Conservation (phyloP, 129 eudicot species). For the Flaveria ramosissima region DNA sequence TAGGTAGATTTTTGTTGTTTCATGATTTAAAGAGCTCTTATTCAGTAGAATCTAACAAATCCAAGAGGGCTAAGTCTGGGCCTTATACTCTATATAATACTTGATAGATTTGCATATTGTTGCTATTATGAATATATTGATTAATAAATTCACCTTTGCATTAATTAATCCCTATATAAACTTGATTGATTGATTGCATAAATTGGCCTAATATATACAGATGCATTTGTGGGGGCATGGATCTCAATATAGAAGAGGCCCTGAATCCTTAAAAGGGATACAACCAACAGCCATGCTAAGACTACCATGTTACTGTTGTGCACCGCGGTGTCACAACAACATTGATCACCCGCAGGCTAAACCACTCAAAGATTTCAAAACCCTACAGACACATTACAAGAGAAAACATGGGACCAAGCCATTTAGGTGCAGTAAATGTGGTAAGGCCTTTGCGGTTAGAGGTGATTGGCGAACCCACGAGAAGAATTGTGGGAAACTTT, state of each 20-base stretch:
- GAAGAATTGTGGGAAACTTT: slow-evolving; percentile 87
- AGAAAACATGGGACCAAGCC: slow-evolving; percentile 92
- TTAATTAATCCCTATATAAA: neutral
- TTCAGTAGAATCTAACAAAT: slow-evolving; percentile 23
- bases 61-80: neutral
- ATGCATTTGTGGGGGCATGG: slow-evolving; percentile 99
- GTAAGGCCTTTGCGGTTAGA: slow-evolving; percentile 80
- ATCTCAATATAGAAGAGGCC: slow-evolving; percentile 87
- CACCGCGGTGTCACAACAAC: slow-evolving; percentile 82
- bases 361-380: slow-evolving; percentile 85
- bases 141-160: neutral
- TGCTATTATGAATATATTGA: neutral
- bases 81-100: no score
- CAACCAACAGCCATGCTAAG: slow-evolving; percentile 93
- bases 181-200: neutral
- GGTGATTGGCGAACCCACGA: slow-evolving; percentile 96
- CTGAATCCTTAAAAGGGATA: slow-evolving; percentile 75
- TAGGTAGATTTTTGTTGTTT: slow-evolving; percentile 13
- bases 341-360: slow-evolving; percentile 83
- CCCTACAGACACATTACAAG: slow-evolving; percentile 89
- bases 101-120: no score
- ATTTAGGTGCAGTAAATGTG: slow-evolving; percentile 77
- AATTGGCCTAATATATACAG: slow-evolving; percentile 36
- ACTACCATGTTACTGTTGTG: slow-evolving; percentile 87
- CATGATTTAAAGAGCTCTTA: slow-evolving; percentile 22